Evolutionary conservation across 176 grass and related monocot genomes (phyloP).

Genomic region (Phragmites australis): DNA sequence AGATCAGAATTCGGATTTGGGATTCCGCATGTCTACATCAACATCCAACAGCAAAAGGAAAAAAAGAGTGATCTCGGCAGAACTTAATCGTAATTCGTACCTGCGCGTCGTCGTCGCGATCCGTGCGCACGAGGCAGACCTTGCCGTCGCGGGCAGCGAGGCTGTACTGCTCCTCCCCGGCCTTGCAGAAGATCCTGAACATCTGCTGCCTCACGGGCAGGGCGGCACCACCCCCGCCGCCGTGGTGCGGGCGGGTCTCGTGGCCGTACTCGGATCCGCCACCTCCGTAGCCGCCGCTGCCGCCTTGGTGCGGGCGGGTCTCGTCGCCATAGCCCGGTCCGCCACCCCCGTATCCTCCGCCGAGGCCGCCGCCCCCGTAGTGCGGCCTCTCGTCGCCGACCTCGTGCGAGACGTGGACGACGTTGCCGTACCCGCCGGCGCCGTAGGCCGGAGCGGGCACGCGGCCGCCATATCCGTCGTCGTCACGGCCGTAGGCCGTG

Average conservation of each 20-base stretch:
- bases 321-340: conserved; percentile 32
- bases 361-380: conserved; percentile 4
- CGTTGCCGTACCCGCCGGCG: background rate
- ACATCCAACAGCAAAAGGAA: background rate
- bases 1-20: background rate
- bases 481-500: background rate
- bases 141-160: conserved; percentile 56
- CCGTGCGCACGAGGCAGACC: conserved; percentile 44
- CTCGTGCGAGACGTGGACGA: conserved; percentile 14
- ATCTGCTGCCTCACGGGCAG: conserved; percentile 43
- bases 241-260: conserved; percentile 39
- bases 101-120: conserved; percentile 59
- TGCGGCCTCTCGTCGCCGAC: conserved; percentile 1
- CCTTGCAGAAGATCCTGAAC: conserved; percentile 61
- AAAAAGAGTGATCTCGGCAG: background rate
- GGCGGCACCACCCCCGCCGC: background rate
- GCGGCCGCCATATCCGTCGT: background rate
- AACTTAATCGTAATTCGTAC: background rate
- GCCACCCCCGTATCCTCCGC: background rate
- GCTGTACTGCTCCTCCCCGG: conserved; percentile 55
- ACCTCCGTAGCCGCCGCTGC: conserved; percentile 12
- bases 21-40: background rate
- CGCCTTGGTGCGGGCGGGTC: conserved; percentile 32
- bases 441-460: conserved; percentile 23
- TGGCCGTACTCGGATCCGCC: conserved; percentile 29